A percentile compares a stretch with the other conserved stretches of the same genome.
Evolutionary conservation across 2,329 filamentous ascomycete genomes (phyloP).

Genomic region (Botrytis hyacinthi): DNA sequence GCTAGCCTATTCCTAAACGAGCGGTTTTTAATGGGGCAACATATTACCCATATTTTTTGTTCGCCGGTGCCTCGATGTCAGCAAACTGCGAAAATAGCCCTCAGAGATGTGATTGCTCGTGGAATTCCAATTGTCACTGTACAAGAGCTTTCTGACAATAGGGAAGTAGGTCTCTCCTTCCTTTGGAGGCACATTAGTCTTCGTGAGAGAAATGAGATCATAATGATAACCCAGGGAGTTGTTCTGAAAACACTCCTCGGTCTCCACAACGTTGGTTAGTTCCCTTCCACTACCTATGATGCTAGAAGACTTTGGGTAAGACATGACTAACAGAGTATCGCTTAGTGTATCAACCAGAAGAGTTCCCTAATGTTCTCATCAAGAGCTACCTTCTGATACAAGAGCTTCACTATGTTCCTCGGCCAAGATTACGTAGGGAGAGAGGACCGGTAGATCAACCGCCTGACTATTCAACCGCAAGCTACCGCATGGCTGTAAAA

Average conservation of each 20-base stretch:
- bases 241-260: background rate
- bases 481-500: background rate
- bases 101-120: background rate
- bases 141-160: background rate
- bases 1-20: background rate
- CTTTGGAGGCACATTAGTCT: background rate
- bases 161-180: background rate
- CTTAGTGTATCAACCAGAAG: background rate
- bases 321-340: background rate
- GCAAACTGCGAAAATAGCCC: background rate
- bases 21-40: background rate
- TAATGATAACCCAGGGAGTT: background rate
- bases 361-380: background rate
- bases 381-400: background rate
- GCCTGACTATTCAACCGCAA: background rate
- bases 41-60: background rate
- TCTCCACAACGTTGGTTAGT: background rate
- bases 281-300: background rate
- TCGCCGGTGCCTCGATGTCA: background rate
- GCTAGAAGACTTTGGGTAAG: background rate
- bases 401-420: background rate
- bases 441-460: background rate
- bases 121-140: background rate
- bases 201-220: slow-evolving; percentile 3
- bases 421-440: background rate